phyloP scores from a whole-genome alignment of 805 yeast species.

The Brettanomyces custersianus region DNA sequence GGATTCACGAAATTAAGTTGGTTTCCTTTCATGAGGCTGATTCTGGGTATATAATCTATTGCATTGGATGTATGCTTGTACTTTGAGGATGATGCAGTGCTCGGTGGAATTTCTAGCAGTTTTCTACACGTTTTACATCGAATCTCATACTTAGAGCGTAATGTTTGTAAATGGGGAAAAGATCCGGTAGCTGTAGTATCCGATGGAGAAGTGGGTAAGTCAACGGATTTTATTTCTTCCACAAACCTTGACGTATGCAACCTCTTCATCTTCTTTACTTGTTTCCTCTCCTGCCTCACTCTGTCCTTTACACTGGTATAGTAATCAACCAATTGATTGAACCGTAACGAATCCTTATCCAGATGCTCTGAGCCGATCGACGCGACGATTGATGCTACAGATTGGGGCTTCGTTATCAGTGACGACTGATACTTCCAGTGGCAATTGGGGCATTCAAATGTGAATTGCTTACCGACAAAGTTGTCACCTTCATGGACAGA shows the following conservation, averaged over 20 bases:
- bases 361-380: background rate
- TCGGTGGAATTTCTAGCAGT: background rate
- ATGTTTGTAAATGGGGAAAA: background rate
- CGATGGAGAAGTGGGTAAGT: too few relatives aligned
- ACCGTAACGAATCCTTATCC: background rate
- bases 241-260: too few relatives aligned
- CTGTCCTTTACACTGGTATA: background rate
- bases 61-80: background rate
- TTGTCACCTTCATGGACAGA: conserved; percentile 4
- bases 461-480: conserved; percentile 26
- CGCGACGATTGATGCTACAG: conserved; percentile 17
- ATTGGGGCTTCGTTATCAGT: conserved; percentile 31
- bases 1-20: too few relatives aligned
- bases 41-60: background rate
- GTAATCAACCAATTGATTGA: background rate
- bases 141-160: background rate
- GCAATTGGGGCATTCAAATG: conserved; percentile 30
- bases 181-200: too few relatives aligned
- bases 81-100: background rate
- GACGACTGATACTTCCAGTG: conserved; percentile 28
- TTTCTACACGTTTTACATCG: conserved; percentile 1
- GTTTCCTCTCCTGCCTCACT: background rate
- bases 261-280: too few relatives aligned
- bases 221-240: too few relatives aligned
- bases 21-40: background rate